Percentiles rank a stretch among this genome's conserved stretches.
Evolutionary conservation across 306 rosid genomes (phyloP).

Genomic region (Begonia masoniana): DNA sequence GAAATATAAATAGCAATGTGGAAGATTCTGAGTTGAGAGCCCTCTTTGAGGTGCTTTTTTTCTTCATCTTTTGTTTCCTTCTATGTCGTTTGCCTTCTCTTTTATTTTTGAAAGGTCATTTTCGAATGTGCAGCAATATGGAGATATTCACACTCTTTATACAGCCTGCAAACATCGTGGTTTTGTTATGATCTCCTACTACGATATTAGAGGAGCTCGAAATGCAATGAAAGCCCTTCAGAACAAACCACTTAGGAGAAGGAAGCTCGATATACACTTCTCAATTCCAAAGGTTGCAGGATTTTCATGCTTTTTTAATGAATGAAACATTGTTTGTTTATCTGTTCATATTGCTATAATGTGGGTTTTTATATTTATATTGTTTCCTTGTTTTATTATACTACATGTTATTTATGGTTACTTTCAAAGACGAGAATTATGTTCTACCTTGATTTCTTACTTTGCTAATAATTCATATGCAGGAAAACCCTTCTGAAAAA

Average conservation of each 20-base stretch:
- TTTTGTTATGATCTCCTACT: conserved; percentile 36
- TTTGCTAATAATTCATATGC: conserved; percentile 7
- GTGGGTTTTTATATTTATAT: background rate
- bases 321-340: background rate
- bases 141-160: conserved; percentile 28
- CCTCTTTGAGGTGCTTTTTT: conserved; percentile 28
- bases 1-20: conserved; percentile 34
- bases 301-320: background rate
- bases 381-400: too few relatives aligned
- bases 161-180: conserved; percentile 41
- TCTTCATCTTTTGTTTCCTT: background rate
- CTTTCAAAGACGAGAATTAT: background rate
- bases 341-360: background rate
- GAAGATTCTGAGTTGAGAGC: conserved; percentile 33
- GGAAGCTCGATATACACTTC: conserved; percentile 31
- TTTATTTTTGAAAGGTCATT: too few relatives aligned
- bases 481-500: conserved; percentile 37
- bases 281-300: conserved; percentile 20
- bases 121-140: conserved; percentile 23
- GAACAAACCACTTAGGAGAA: conserved; percentile 25
- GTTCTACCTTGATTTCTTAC: background rate
- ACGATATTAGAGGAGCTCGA: conserved; percentile 26
- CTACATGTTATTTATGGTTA: too few relatives aligned
- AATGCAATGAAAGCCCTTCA: conserved; percentile 32
- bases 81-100: background rate